Base-by-base conservation (phyloP, 192 early-diverging fungal species). In the Coemansia sp. region DNA sequence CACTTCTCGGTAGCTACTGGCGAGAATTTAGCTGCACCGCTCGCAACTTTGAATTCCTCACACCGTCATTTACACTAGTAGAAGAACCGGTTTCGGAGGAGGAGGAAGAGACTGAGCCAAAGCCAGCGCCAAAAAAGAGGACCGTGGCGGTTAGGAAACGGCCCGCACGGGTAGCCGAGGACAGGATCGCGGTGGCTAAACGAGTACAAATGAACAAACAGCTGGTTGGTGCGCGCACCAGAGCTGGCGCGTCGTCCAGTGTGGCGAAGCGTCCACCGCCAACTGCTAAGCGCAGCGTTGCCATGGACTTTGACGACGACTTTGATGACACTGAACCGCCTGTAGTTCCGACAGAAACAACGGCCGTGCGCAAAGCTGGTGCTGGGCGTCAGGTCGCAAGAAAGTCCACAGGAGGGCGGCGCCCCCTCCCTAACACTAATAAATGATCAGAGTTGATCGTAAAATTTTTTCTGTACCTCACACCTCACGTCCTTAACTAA, bases 121-220 rank as follows among this genome's bases (percentile, higher is more conserved):
- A 47, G 18, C 45, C 29, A 24, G 50, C 12, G 11, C 11, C 29
- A 32, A 56, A 30, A 6, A 56, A 56, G 22, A 12, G 53, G 22
- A 13, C 15, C 27, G 53, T 15, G 3, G 27, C 13, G 15, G 29
- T 15, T n/a, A 56, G 16, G 29, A 41, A 16, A 5, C 50, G 6
- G 50, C 50, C n/a, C 37, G 50, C 27, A 40, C 22, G 18, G 30
- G 34, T 13, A 52, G 24, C 65, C 7, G 63, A 64, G 4, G 76
- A 78, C 50, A 55, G 24, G 41, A 73, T 78, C 13, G 67, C 67
- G 0, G 64, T 73, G 35, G 76, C 70, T 16, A 78, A 78, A 27
- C 70, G 76, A 3, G 64, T 73, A 6, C 76, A 78, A 45, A 60
- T 65, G 44, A 70, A 56, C 39, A 78, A 78, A 55, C 70, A 67